phyloP scores from a whole-genome alignment of 2,329 filamentous ascomycete genomes.

The Diplodia mutila region DNA sequence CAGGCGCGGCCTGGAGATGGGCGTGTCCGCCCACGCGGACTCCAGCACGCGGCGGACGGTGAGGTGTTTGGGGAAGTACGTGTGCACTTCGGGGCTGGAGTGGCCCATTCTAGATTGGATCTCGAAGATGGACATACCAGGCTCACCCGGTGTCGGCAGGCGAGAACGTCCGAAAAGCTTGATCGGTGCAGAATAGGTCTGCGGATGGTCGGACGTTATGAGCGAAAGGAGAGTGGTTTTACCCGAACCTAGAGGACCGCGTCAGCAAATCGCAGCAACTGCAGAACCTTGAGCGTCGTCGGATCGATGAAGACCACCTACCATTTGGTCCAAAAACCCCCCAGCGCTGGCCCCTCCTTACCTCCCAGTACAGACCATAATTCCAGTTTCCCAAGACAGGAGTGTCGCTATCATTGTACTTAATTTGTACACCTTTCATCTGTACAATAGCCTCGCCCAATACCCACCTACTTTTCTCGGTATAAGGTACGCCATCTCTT shows the following conservation, averaged over 20 bases:
- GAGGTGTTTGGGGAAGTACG: slow-evolving; percentile 82
- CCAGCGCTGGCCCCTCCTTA: slow-evolving; percentile 77
- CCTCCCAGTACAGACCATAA: slow-evolving; percentile 78
- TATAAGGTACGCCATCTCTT: background rate
- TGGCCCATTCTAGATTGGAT: slow-evolving; percentile 89
- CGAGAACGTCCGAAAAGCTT: slow-evolving; percentile 82
- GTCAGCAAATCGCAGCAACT: too few relatives aligned
- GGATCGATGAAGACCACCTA: slow-evolving; percentile 19
- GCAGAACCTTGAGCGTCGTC: too few relatives aligned
- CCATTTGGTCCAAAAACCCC: slow-evolving; percentile 89
- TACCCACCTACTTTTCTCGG: too few relatives aligned
- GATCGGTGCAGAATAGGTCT: slow-evolving; percentile 87
- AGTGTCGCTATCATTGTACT: slow-evolving; percentile 69
- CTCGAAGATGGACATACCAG: slow-evolving; percentile 88
- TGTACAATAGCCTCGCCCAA: slow-evolving; percentile 77
- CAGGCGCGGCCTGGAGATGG: slow-evolving; percentile 70
- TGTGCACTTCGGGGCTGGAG: slow-evolving; percentile 90
- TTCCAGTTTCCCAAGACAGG: slow-evolving; percentile 80
- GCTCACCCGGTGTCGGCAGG: slow-evolving; percentile 70
- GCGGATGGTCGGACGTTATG: slow-evolving; percentile 93
- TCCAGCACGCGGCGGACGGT: slow-evolving; percentile 76
- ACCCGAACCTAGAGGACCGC: slow-evolving; percentile 62
- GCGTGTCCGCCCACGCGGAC: slow-evolving; percentile 89
- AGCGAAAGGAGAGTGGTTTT: slow-evolving; percentile 94
- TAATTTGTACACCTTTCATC: slow-evolving; percentile 82